These are phyloP conservation scores for Parascedosporium putredinis DNA, from an alignment of 2,329 filamentous ascomycete genomes.

Conservation along the genomic window DNA sequence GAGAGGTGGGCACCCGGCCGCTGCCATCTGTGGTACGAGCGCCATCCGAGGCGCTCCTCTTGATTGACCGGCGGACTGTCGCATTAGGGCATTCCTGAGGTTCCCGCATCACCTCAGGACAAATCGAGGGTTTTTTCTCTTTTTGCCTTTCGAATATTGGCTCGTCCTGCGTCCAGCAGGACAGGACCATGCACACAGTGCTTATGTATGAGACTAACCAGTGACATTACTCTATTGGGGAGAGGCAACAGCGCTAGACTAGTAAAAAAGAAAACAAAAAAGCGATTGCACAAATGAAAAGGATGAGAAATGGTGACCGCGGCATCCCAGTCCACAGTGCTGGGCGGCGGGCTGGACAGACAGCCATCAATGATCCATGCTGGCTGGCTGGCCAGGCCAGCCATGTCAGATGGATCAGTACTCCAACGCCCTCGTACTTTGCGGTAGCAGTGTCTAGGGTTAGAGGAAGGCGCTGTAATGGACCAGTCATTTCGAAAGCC, in stretches of 20 bases:
- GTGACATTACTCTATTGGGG: too few relatives aligned
- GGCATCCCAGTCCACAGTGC: not conserved
- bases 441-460: not conserved
- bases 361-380: not conserved
- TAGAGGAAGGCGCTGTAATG: not conserved
- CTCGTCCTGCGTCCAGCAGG: not conserved
- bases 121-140: too few relatives aligned
- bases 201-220: not conserved
- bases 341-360: too few relatives aligned
- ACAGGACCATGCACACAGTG: not conserved
- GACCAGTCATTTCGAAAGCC: not conserved
- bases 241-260: not conserved
- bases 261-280: not conserved
- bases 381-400: not conserved
- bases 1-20: too few relatives aligned
- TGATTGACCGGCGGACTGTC: too few relatives aligned
- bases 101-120: too few relatives aligned
- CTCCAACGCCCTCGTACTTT: not conserved
- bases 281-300: not conserved
- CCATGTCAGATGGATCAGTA: not conserved
- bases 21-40: too few relatives aligned
- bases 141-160: too few relatives aligned
- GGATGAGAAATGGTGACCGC: not conserved
- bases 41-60: too few relatives aligned
- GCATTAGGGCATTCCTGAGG: too few relatives aligned